Percentiles rank a stretch among this genome's conserved stretches.
Evolutionary conservation across 805 yeast genomes (phyloP).

Genomic region (Lachancea quebecensis): DNA sequence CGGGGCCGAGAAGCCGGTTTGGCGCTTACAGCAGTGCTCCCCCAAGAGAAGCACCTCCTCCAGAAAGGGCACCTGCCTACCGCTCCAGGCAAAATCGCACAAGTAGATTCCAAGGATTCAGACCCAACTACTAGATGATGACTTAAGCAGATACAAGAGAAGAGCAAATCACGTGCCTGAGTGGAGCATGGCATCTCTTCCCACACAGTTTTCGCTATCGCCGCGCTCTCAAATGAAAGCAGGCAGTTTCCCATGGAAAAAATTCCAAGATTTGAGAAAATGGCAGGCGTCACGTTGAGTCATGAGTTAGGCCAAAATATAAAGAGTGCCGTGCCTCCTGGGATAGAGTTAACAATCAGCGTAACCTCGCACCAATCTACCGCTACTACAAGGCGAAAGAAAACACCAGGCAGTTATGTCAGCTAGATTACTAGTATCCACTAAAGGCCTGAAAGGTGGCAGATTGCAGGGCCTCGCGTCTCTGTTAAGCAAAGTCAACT

Average conservation of each 20-base stretch:
- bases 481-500: conserved; percentile 15
- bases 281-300: not conserved
- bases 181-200: no score
- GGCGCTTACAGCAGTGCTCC: not conserved
- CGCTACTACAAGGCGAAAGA: no score
- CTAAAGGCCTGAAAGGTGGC: conserved; percentile 21
- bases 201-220: no score
- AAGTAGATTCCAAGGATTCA: not conserved
- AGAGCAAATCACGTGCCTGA: no score
- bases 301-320: not conserved
- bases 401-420: conserved; percentile 16
- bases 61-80: not conserved
- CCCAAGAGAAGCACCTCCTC: not conserved
- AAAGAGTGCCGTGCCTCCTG: not conserved
- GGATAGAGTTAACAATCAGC: not conserved
- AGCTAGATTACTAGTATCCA: conserved; percentile 22
- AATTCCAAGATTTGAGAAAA: not conserved
- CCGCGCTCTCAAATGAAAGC: not conserved
- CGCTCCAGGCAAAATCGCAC: not conserved
- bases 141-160: no score
- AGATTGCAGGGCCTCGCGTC: conserved; percentile 16
- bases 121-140: not conserved
- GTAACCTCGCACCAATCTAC: not conserved
- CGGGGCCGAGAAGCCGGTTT: not conserved
- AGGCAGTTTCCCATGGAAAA: not conserved